These are phyloP conservation scores for Pleurotus tuber-regium DNA, from an alignment of 768 basidiomycete genomes.

Conservation along the genomic window DNA sequence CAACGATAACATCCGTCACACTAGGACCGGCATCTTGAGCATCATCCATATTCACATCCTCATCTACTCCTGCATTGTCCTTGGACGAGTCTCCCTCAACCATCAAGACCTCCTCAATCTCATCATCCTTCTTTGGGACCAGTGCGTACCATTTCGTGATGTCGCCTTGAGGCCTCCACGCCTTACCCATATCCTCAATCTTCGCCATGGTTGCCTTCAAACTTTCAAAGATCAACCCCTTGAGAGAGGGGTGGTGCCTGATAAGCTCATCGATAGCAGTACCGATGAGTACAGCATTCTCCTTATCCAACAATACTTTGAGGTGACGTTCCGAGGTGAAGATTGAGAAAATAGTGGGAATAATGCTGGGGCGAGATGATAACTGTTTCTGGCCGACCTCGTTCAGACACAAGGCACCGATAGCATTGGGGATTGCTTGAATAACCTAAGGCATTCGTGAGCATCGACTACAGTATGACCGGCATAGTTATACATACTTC, in stretches of 20 bases:
- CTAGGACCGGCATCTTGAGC: slow-evolving; percentile 16
- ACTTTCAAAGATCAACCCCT: slow-evolving; percentile 74
- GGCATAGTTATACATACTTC: slow-evolving; percentile 52
- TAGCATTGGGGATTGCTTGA: slow-evolving; percentile 89
- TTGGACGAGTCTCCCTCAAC: slow-evolving; percentile 32
- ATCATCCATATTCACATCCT: slow-evolving; percentile 12
- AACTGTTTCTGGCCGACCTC: slow-evolving; percentile 84
- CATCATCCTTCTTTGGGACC: slow-evolving; percentile 25
- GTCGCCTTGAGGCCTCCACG: slow-evolving; percentile 53
- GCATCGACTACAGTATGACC: no score
- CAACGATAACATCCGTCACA: slow-evolving; percentile 19
- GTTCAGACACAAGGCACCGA: slow-evolving; percentile 96
- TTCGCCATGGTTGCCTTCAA: slow-evolving; percentile 66
- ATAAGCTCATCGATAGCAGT: slow-evolving; percentile 93
- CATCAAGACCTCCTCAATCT: slow-evolving; percentile 44
- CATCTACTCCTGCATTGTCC: slow-evolving; percentile 15
- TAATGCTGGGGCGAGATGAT: slow-evolving; percentile 71
- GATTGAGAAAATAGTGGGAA: slow-evolving; percentile 80
- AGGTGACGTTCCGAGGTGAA: slow-evolving; percentile 85
- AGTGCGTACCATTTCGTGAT: slow-evolving; percentile 69
- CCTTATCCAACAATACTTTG: slow-evolving; percentile 86
- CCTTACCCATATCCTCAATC: slow-evolving; percentile 72
- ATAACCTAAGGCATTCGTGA: no score
- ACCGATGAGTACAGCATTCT: slow-evolving; percentile 87
- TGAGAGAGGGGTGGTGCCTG: slow-evolving; percentile 90